Conservation (phyloP, 345 rosid genomes). For the Microcos paniculata region DNA sequence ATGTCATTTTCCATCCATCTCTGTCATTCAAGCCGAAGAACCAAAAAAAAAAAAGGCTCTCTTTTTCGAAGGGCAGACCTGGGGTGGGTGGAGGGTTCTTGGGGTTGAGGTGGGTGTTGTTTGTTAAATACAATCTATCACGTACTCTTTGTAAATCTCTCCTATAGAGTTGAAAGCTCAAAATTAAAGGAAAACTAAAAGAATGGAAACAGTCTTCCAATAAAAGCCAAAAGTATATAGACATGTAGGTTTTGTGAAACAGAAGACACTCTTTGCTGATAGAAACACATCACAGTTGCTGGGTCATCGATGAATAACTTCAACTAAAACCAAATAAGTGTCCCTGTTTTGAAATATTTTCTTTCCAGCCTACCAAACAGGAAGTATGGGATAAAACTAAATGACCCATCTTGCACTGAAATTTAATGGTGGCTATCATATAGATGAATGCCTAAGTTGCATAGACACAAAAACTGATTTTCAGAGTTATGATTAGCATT, state of each 20-base stretch:
- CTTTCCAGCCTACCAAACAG: constrained; percentile 31
- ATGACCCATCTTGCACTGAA: constrained; percentile 75
- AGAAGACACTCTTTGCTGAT: not conserved
- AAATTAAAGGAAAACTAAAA: not conserved
- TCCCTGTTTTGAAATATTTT: not conserved
- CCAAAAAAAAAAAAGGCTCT: not conserved
- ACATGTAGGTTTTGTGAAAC: not conserved
- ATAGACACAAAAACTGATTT: constrained; percentile 53
- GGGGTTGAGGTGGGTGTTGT: too few relatives aligned
- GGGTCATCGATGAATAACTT: not conserved
- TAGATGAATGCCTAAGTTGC: constrained; percentile 61
- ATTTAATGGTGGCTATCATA: constrained; percentile 74
- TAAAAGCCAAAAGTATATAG: not conserved
- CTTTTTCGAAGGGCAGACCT: too few relatives aligned
- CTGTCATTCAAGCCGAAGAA: not conserved
- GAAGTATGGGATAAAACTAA: constrained; percentile 71
- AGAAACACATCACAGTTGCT: not conserved
- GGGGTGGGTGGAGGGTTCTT: too few relatives aligned
- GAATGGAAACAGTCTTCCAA: not conserved
- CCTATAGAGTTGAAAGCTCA: not conserved
- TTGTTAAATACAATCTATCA: not conserved
- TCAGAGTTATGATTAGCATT: constrained; percentile 17
- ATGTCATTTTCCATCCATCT: not conserved
- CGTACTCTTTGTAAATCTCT: not conserved
- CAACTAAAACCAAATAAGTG: not conserved